These are phyloP conservation scores for Cladophialophora yegresii DNA, from an alignment of 2,329 filamentous ascomycete genomes.

Conservation along the genomic window DNA sequence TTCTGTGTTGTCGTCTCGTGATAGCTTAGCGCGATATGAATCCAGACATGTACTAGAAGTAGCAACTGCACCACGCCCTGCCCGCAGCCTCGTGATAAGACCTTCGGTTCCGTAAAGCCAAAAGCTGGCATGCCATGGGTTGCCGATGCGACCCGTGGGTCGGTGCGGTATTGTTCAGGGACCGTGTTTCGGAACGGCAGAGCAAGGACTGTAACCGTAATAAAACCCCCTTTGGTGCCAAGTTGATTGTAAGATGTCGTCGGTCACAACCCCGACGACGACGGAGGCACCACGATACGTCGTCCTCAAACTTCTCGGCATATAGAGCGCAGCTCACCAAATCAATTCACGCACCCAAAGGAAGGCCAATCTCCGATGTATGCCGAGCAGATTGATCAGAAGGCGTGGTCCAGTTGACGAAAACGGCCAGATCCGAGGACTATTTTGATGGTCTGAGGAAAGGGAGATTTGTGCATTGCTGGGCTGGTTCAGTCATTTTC, in stretches of 20 bases:
- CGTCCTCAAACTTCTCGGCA: not conserved
- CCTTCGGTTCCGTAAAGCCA: not conserved
- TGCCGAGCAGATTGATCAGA: not conserved
- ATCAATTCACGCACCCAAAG: not conserved
- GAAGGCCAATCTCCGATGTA: not conserved
- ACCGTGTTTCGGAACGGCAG: not conserved
- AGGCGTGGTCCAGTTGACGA: not conserved
- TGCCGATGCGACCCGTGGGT: not conserved
- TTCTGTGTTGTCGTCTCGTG: not conserved
- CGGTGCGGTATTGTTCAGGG: not conserved
- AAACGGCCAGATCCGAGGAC: not conserved
- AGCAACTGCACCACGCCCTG: not conserved
- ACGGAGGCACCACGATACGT: not conserved
- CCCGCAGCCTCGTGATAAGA: not conserved
- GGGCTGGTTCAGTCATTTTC: slow-evolving; percentile 21
- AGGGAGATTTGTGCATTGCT: not conserved
- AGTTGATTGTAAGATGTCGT: not conserved
- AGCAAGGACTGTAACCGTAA: not conserved
- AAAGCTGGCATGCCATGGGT: not conserved
- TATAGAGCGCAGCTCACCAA: not conserved
- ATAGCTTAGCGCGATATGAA: not conserved
- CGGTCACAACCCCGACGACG: too few relatives aligned
- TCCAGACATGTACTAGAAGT: not conserved
- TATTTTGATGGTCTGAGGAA: not conserved
- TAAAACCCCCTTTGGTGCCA: not conserved